A percentile compares a stretch with the other conserved stretches of the same genome.
Conservation (phyloP, 192 early-diverging fungal species). For the Gryganskiella cystojenkinii region DNA sequence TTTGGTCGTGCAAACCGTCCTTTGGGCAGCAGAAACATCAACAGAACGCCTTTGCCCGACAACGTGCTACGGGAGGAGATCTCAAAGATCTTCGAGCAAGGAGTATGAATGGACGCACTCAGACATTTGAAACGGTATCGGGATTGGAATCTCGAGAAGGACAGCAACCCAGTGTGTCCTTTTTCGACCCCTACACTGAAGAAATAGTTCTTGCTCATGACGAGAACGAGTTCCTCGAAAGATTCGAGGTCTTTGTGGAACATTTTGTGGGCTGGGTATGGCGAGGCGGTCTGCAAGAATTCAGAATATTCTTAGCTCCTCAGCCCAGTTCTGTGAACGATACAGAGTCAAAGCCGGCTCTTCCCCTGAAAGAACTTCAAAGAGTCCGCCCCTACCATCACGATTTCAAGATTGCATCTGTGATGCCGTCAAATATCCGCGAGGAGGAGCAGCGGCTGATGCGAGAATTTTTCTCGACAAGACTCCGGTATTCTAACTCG, state of each 20-base stretch:
- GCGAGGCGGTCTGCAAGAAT: slow-evolving; percentile 32
- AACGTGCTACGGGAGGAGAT: too few species aligned
- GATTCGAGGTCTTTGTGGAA: slow-evolving; percentile 42
- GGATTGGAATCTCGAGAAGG: too few species aligned
- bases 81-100: too few species aligned
- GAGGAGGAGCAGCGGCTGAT: slow-evolving; percentile 24
- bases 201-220: slow-evolving; percentile 24
- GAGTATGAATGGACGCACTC: too few species aligned
- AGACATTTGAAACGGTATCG: too few species aligned
- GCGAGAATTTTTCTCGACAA: slow-evolving; percentile 32
- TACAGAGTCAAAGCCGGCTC: background rate
- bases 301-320: slow-evolving; percentile 35
- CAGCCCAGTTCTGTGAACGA: background rate
- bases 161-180: background rate
- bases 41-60: too few species aligned
- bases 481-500: slow-evolving; percentile 29
- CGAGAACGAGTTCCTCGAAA: slow-evolving; percentile 17
- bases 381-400: slow-evolving; percentile 33
- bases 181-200: background rate
- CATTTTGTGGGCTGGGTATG: slow-evolving; percentile 43
- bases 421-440: slow-evolving; percentile 31
- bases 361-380: slow-evolving; percentile 14
- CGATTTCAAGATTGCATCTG: slow-evolving; percentile 8
- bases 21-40: too few species aligned
- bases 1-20: background rate